Evolutionary conservation across 2,329 filamentous ascomycete species (phyloP).

Genomic region (Alternaria ethzedia): DNA sequence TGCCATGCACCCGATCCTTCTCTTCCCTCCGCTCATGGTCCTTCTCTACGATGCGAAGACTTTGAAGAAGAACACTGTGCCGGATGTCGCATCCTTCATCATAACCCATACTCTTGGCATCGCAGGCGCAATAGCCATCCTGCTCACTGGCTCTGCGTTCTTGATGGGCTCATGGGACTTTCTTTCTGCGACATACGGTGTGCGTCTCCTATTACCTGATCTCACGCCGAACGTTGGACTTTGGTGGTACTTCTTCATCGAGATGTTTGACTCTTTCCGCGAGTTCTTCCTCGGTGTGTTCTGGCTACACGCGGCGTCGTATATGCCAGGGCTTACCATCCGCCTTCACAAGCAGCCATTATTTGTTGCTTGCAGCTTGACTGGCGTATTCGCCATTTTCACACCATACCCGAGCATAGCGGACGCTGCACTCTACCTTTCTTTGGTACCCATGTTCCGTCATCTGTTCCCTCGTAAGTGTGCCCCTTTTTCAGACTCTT

Average conservation of each 20-base stretch:
- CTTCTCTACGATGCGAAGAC: constrained; percentile 67
- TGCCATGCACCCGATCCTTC: constrained; percentile 86
- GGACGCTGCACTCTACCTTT: constrained; percentile 86
- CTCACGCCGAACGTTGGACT: constrained; percentile 93
- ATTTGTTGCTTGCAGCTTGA: constrained; percentile 80
- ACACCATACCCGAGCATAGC: constrained; percentile 95
- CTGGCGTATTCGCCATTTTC: constrained; percentile 92
- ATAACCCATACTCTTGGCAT: constrained; percentile 62
- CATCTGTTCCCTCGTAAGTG: constrained; percentile 82
- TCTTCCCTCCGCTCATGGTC: constrained; percentile 81
- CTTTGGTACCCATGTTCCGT: constrained; percentile 81
- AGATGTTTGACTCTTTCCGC: constrained; percentile 98
- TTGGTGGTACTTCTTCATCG: constrained; percentile 99
- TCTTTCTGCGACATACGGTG: constrained; percentile 85
- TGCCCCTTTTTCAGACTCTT: no score
- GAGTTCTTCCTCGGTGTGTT: constrained; percentile 98
- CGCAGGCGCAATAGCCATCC: constrained; percentile 51
- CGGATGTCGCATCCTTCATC: constrained; percentile 58
- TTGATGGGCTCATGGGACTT: constrained; percentile 88
- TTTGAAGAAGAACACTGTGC: constrained; percentile 33
- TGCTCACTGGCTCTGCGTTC: constrained; percentile 75
- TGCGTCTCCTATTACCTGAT: constrained; percentile 88
- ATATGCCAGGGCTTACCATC: constrained; percentile 84
- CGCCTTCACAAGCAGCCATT: constrained; percentile 85
- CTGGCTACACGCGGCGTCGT: constrained; percentile 92